Evolutionary conservation across 2,329 filamentous ascomycete genomes (phyloP).

Genomic region (Waltergamsia citrina): DNA sequence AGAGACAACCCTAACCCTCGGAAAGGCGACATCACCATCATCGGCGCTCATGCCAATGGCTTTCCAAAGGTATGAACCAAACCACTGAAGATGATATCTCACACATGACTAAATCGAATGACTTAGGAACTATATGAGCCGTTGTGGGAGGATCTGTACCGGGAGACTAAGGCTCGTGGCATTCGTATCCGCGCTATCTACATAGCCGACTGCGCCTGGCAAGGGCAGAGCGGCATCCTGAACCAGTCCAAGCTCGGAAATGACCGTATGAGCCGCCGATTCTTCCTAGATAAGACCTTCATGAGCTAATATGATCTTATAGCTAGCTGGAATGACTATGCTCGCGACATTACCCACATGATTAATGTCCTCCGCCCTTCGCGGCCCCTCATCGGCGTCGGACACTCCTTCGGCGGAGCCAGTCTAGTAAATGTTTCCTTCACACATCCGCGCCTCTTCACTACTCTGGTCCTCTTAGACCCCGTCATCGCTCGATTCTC

Average conservation of each 20-base stretch:
- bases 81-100: not conserved
- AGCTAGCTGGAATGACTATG: slow-evolving; percentile 81
- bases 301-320: no score
- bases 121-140: slow-evolving; percentile 84
- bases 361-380: slow-evolving; percentile 76
- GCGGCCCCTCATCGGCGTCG: slow-evolving; percentile 73
- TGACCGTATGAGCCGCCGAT: slow-evolving; percentile 74
- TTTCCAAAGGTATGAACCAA: slow-evolving; percentile 64
- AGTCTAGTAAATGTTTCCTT: slow-evolving; percentile 63
- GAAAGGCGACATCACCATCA: slow-evolving; percentile 72
- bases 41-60: slow-evolving; percentile 83
- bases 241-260: slow-evolving; percentile 73
- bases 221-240: slow-evolving; percentile 68
- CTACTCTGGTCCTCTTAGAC: slow-evolving; percentile 70
- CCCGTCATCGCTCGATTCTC: slow-evolving; percentile 58
- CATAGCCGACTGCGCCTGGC: slow-evolving; percentile 83
- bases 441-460: slow-evolving; percentile 72
- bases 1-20: slow-evolving; percentile 57
- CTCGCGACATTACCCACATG: slow-evolving; percentile 75
- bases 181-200: slow-evolving; percentile 74
- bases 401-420: slow-evolving; percentile 81
- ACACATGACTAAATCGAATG: slow-evolving; percentile 1
- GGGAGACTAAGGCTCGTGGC: slow-evolving; percentile 43
- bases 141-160: slow-evolving; percentile 74
- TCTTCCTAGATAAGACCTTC: not conserved